A percentile compares a stretch with the other conserved stretches of the same genome.
Conservation (phyloP, 345 rosid species). For the Sapria himalayana region DNA sequence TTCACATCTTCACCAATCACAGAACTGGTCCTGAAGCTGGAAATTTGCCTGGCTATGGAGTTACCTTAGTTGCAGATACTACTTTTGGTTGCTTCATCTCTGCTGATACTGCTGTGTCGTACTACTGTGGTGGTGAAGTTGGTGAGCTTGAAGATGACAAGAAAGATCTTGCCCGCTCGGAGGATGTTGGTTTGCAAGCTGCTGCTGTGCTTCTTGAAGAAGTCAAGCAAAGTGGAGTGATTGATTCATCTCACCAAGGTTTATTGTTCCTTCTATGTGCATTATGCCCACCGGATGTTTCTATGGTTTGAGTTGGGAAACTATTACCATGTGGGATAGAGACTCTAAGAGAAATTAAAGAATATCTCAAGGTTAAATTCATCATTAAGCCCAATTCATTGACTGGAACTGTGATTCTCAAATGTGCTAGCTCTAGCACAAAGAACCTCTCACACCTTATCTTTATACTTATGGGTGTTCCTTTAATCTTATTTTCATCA, state of each 20-base stretch:
- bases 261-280: conserved; percentile 63
- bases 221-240: conserved; percentile 87
- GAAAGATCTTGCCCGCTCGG: conserved; percentile 38
- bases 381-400: conserved; percentile 44
- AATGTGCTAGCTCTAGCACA: conserved; percentile 62
- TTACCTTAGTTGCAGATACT: conserved; percentile 79
- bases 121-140: conserved; percentile 17
- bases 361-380: conserved; percentile 49
- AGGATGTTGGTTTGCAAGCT: conserved; percentile 55
- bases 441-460: conserved; percentile 57
- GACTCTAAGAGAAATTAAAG: conserved; percentile 48
- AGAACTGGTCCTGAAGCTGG: conserved; percentile 61
- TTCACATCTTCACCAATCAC: conserved; percentile 55
- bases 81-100: conserved; percentile 71
- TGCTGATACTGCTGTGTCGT: conserved; percentile 51
- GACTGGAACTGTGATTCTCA: conserved; percentile 51
- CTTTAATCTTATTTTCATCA: too few species aligned
- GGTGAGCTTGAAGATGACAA: conserved; percentile 38
- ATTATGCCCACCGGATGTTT: conserved; percentile 50
- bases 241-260: conserved; percentile 90
- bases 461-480: too few species aligned
- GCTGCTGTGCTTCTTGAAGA: conserved; percentile 77
- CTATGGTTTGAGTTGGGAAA: conserved; percentile 75
- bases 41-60: conserved; percentile 92
- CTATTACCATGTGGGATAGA: conserved; percentile 58